Percentiles rank a stretch among this genome's conserved stretches.
These are phyloP conservation scores for Candida buenavistaensis DNA, from an alignment of 1,139 yeast species.

Conservation along the genomic window DNA sequence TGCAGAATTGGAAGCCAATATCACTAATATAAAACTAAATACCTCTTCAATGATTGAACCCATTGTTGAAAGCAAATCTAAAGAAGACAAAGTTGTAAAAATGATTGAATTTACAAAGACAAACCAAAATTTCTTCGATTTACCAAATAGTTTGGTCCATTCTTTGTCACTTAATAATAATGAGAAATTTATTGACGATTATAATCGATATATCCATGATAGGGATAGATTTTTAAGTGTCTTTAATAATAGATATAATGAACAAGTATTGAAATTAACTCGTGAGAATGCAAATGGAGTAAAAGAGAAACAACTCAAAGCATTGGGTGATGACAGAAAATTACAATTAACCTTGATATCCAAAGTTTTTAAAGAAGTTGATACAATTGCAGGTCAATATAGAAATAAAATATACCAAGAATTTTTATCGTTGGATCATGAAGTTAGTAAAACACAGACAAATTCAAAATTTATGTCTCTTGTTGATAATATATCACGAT, in stretches of 20 bases:
- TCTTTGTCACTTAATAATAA: constrained; percentile 64
- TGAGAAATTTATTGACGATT: constrained; percentile 68
- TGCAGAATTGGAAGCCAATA: constrained; percentile 44
- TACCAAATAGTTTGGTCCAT: constrained; percentile 61
- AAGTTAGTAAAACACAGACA: constrained; percentile 19
- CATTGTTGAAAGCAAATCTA: constrained; percentile 60
- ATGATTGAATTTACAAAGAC: constrained; percentile 64
- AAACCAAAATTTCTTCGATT: constrained; percentile 65
- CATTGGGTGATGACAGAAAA: constrained; percentile 28
- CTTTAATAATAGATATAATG: constrained; percentile 18
- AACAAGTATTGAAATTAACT: constrained; percentile 15
- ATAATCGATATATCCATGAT: constrained; percentile 49
- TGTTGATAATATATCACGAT: constrained; percentile 41
- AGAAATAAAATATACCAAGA: constrained; percentile 63
- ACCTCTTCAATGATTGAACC: constrained; percentile 77
- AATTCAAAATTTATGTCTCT: constrained; percentile 36
- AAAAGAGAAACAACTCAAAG: constrained; percentile 18
- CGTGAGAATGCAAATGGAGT: constrained; percentile 12
- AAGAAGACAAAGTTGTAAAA: constrained; percentile 57
- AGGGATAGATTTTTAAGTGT: constrained; percentile 19
- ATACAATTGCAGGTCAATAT: constrained; percentile 62
- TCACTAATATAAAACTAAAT: constrained; percentile 50
- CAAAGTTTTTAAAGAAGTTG: constrained; percentile 68
- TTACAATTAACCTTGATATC: constrained; percentile 38
- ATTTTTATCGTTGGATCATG: constrained; percentile 46